Percentiles rank a stretch among this genome's conserved stretches.
Evolutionary conservation across 73 alveolate genomes (phyloP).

Genomic region (Tetrahymena malaccensis): DNA sequence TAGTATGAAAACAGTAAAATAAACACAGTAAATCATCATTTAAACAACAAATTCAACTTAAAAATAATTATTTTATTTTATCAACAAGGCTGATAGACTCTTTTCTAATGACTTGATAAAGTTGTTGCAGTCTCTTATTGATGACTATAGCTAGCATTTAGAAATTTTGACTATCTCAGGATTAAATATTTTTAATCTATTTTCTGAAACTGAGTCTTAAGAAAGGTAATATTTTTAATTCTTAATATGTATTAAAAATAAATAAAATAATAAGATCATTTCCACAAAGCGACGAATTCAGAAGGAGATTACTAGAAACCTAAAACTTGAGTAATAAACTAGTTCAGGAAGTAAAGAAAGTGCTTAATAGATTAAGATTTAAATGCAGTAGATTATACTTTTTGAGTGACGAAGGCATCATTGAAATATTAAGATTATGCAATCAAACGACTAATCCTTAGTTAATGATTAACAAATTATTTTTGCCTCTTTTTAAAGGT

Average conservation of each 20-base stretch:
- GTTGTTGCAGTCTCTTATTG: not conserved
- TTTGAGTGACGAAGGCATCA: not conserved
- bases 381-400: not conserved
- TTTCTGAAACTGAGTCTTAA: not conserved
- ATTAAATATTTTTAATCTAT: not conserved
- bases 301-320: not conserved
- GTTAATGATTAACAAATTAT: not conserved
- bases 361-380: not conserved
- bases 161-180: not conserved
- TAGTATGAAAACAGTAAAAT: not conserved
- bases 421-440: not conserved
- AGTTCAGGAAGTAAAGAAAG: not conserved
- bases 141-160: not conserved
- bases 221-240: not conserved
- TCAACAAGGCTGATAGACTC: not conserved
- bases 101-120: not conserved
- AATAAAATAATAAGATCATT: not conserved
- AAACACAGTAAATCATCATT: not conserved
- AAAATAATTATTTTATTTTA: not conserved
- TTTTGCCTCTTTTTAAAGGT: not conserved
- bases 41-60: not conserved
- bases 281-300: not conserved
- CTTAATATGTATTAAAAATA: not conserved
- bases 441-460: not conserved
- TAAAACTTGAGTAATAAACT: not conserved